Base-by-base conservation (phyloP, 2,329 filamentous ascomycete species). In the Colletotrichum abscissum region DNA sequence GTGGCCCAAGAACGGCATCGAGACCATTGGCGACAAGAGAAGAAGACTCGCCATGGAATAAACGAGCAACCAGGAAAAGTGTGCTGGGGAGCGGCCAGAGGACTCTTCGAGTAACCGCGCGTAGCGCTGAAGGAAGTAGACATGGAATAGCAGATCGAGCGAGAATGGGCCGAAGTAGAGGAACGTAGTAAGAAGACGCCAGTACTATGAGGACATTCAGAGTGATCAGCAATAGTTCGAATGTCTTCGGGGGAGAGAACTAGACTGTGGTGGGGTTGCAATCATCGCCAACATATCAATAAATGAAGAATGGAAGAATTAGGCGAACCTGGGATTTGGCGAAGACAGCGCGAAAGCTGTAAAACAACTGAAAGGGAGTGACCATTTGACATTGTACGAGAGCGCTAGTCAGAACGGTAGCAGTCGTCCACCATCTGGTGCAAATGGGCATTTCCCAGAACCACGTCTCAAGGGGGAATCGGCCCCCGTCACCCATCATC, bases 381-480 rank as follows among this genome's bases (percentile, higher is more conserved):
- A 98, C 87, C 81, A 98, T 92, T 79, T 97, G 92, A 84, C 95
- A 98, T 84, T 98, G 97, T 5, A 98, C 95, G 77, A 98, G 86
- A 19, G 95, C 91, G 77, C 95, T 97, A 12, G 93, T 97, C 71
- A 95, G 86, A 55, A 98, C 92, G 0, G 95, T 97, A 5, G 95
- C 95, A 28, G 95, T 95, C 26, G 97, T 98, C 97, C 97, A 99
- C 92, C 94, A 97, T 74, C 97, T 89, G 49, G 97, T 99, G 83
- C 95, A 97, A 30, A 97, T 91, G 4, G 97, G 97, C 93, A 98
- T 98, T 83, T 99, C 97, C 89, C 95, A 98, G 84, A 98, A 98
- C 97, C 97, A 99, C 77, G 96, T 93, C 84, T 98, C 97, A 8
- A 99, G 89, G 55, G 96, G 97, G 79, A 98, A 86, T 67, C 88